Base-by-base conservation (phyloP, 805 yeast genomes). In the Sugiyamaella boreocaroliniensis region DNA sequence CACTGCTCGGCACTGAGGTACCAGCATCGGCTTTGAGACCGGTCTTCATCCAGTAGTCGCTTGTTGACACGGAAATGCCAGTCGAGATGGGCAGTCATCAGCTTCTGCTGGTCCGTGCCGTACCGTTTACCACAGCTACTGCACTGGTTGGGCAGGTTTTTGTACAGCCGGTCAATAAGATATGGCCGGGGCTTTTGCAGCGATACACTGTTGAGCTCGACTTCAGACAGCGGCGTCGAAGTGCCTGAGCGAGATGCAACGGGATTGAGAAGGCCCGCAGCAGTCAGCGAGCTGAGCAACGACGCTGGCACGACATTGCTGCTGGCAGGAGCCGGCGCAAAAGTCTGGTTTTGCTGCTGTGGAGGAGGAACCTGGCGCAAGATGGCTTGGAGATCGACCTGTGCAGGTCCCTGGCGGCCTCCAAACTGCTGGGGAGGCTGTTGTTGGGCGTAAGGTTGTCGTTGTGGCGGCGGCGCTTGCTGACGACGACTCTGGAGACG, bases 1-100 rank as follows among this genome's bases (percentile, higher is more conserved):
- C 96, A 89, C 44, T 81, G 82, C 20, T 75, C 73, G 56, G 80
- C 85, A 56, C 81, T 82, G 55, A 89, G 69, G 66, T 82, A 90
- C 95, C 96, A 90, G 60, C 82, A 78, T 61, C 97, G 73, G 43
- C 87, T 83, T 64, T 86, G 90, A 32, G 74, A 71, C 7, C 74
- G 65, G 8, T 64, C 61, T 37, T 65, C 66, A 29, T 71, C 74
- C 45, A 80, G 79, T 47, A 86, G 73, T 61, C 85, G 83, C 65
- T 87, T 88, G 68, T 89, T 92, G 44, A 88, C 85, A 61, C 98
- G 79, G 73, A 89, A 89, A 72, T 92, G 98, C 97, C 97, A 92
- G 68, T 92, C 99, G 58, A 89, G 71, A 69, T 93, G 99, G 15
- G 79, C 75, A 49, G 83, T 79, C 54, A 78, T 78, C 47, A 70